Conservation (phyloP, 2,329 filamentous ascomycete species). For the Aspergillus persii region DNA sequence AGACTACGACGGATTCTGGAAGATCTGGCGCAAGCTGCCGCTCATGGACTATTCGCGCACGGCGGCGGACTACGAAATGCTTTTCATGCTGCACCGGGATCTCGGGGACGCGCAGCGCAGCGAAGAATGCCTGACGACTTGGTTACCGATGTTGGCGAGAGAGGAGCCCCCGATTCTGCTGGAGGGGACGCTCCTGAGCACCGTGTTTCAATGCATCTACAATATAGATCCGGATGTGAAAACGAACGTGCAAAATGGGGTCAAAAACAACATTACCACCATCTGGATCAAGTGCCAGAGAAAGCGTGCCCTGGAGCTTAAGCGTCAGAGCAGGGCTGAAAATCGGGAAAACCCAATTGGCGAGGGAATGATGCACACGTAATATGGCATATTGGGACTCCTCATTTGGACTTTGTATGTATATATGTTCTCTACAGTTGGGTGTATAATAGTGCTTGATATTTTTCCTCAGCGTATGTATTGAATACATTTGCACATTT, state of each 20-base stretch:
- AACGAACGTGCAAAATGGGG: slow-evolving; percentile 20
- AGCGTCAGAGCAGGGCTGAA: no score
- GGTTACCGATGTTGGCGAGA: slow-evolving; percentile 58
- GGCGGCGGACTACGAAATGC: slow-evolving; percentile 53
- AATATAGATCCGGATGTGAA: slow-evolving; percentile 55
- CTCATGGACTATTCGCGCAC: slow-evolving; percentile 51
- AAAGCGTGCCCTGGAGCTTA: no score
- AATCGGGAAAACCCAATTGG: no score
- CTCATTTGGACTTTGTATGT: no score
- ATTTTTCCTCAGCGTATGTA: no score
- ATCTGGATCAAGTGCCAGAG: slow-evolving; percentile 23
- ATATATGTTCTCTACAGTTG: no score
- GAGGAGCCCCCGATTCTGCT: slow-evolving; percentile 54
- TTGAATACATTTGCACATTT: no score
- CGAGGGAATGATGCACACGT: no score
- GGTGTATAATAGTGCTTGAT: no score
- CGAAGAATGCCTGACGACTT: slow-evolving; percentile 51
- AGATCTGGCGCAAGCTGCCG: slow-evolving; percentile 57
- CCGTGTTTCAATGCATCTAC: slow-evolving; percentile 55
- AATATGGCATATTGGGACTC: no score
- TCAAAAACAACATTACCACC: slow-evolving; percentile 16
- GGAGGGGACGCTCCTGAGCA: slow-evolving; percentile 44
- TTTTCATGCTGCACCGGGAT: slow-evolving; percentile 52
- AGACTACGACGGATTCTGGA: slow-evolving; percentile 61
- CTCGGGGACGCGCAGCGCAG: slow-evolving; percentile 45